Evolutionary conservation across 2,329 filamentous ascomycete genomes (phyloP), one percentile per base, ranked within the genome.

Genomic region (Ciborinia camelliae): DNA sequence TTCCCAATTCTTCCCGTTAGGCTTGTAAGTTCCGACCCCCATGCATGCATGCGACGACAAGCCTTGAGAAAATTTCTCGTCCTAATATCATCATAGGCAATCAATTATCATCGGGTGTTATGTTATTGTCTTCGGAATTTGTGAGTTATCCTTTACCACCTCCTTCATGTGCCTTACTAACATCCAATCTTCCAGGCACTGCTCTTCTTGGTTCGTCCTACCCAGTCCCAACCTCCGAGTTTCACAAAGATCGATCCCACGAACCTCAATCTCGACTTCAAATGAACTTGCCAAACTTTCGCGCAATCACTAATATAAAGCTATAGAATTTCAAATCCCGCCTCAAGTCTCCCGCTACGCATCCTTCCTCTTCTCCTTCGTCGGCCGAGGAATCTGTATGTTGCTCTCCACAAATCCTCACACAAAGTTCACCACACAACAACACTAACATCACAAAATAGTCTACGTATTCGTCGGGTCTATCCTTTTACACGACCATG

Each of bases 401-500:
- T 87, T 20, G 45, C 8, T 18, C 43, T 28, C 59, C 26, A 43
- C 10, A 55, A 26, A 20, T 10, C 37, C 59, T 41, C 62, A 47
- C 14, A 20, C 37, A 60, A 62, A 43, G n/a, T 28, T 28, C 28
- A 35, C 53, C 60, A 48, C 51, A 41, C 18, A 65, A 55, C 50
- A 41, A 20, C 37, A 35, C 69, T 76, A 61, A 74, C 57, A 67
- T 41, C 20, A 23, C 32, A 47, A 12, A 30, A 32, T 67, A 97
- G 93, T 99, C 82, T 99, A 99, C 84, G 85, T 98, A 79, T 98
- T 99, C 79, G 83, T 97, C 73, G 95, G 94, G 71, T 90, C 86
- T 71, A 89, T 98, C 72, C 84, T 97, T 65, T 85, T 97, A 64
- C 87, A 91, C 71, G 78, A 83, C 69, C 75, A 81, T 68, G 81